Conservation (phyloP, 2,329 filamentous ascomycete species). For the Claviceps purpurea region DNA sequence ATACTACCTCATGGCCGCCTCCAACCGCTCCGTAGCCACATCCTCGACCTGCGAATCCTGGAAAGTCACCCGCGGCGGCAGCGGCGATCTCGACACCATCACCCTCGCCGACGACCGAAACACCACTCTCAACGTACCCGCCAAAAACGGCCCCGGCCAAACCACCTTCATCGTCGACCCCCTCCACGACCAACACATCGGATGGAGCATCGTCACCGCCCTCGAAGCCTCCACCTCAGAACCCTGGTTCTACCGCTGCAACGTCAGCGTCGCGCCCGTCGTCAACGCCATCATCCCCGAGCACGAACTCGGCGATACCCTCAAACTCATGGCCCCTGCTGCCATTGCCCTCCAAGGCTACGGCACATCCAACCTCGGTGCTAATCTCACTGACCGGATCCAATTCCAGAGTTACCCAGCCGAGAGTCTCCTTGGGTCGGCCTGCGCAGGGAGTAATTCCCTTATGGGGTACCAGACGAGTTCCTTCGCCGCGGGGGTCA, state of each 20-base stretch:
- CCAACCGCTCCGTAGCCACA: slow-evolving; percentile 19
- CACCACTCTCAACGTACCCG: slow-evolving; percentile 12
- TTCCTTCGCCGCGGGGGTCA: slow-evolving; percentile 22
- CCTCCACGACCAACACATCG: slow-evolving; percentile 10
- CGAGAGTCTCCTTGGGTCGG: slow-evolving; percentile 23
- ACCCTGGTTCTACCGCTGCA: slow-evolving; percentile 29
- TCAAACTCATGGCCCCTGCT: slow-evolving; percentile 20
- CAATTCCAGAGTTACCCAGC: slow-evolving; percentile 29
- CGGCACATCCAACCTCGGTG: slow-evolving; percentile 12
- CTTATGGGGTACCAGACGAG: slow-evolving; percentile 24
- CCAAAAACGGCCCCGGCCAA: slow-evolving; percentile 18
- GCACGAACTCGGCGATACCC: slow-evolving; percentile 20
- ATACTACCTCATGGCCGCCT: slow-evolving; percentile 14
- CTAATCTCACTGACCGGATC: slow-evolving; percentile 10
- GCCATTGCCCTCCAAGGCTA: slow-evolving; percentile 30
- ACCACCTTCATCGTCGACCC: slow-evolving; percentile 24
- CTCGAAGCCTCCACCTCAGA: slow-evolving; percentile 23
- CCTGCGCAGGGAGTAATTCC: slow-evolving; percentile 15
- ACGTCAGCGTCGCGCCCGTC: slow-evolving; percentile 22
- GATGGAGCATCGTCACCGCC: slow-evolving; percentile 19
- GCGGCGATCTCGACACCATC: slow-evolving; percentile 15
- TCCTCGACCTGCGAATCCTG: slow-evolving; percentile 17
- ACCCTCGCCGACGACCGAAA: slow-evolving; percentile 14
- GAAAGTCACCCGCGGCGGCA: slow-evolving; percentile 18
- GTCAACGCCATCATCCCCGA: slow-evolving; percentile 21